phyloP scores from a whole-genome alignment of 768 basidiomycete species.

The Tylopilus sp. region DNA sequence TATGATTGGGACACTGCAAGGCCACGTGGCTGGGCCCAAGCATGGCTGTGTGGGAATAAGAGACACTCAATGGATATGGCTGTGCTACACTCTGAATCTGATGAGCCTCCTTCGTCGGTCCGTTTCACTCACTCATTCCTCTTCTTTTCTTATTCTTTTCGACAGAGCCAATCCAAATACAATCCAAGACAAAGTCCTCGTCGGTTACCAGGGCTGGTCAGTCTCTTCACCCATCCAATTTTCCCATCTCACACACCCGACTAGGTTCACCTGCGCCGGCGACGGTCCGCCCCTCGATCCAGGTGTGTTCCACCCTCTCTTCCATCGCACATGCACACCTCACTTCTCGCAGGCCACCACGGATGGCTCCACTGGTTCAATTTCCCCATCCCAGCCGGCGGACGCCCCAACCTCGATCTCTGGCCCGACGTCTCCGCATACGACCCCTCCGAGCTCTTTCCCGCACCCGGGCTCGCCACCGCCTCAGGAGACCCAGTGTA shows the following conservation, averaged over 20 bases:
- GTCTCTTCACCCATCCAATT: not conserved
- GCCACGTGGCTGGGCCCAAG: no score
- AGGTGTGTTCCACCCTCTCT: constrained; percentile 32
- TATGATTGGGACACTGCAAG: no score
- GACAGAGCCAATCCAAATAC: constrained; percentile 64
- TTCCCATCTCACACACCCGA: not conserved
- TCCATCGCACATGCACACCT: not conserved
- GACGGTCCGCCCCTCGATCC: constrained; percentile 67
- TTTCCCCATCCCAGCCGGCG: constrained; percentile 62
- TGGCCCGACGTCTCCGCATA: constrained; percentile 80
- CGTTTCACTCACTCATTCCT: no score
- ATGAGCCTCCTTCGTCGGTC: no score
- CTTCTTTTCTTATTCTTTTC: no score
- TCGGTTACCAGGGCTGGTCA: constrained; percentile 87
- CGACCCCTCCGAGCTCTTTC: constrained; percentile 64
- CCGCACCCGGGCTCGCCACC: constrained; percentile 61
- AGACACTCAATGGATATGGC: no score
- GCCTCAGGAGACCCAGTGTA: constrained; percentile 56
- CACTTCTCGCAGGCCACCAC: constrained; percentile 49
- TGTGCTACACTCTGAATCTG: no score
- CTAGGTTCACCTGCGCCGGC: constrained; percentile 69
- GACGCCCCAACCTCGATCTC: constrained; percentile 68
- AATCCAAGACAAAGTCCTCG: constrained; percentile 80
- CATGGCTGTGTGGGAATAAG: no score
- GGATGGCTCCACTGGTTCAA: constrained; percentile 89